Percentiles rank a stretch among this genome's conserved stretches.
Evolutionary conservation across 805 yeast species (phyloP).

Genomic region (Cyberlindnera suaveolens): DNA sequence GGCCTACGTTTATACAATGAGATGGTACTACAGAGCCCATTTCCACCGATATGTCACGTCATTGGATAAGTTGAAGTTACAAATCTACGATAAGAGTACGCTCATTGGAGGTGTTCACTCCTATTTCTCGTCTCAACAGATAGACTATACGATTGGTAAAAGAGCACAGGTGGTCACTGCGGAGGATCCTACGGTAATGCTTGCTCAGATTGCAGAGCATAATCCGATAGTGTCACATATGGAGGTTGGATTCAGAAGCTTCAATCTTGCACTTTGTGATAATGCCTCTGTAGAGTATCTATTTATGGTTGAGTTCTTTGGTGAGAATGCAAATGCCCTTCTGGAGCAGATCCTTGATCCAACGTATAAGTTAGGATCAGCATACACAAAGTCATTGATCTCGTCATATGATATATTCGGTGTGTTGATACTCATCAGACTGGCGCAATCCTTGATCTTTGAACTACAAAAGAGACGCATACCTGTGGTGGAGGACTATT

Average conservation of each 20-base stretch:
- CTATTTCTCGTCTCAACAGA: constrained; percentile 10
- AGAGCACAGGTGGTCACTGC: constrained; percentile 52
- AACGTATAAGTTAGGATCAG: constrained; percentile 43
- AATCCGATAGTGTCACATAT: constrained; percentile 59
- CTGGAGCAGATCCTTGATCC: constrained; percentile 47
- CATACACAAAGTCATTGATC: constrained; percentile 37
- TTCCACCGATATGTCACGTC: constrained; percentile 74
- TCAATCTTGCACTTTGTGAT: constrained; percentile 67
- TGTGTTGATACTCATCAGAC: constrained; percentile 63
- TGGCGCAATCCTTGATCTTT: constrained; percentile 58
- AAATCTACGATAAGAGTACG: constrained; percentile 43
- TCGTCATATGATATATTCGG: constrained; percentile 69
- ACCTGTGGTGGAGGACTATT: constrained; percentile 66
- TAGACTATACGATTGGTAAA: constrained; percentile 30
- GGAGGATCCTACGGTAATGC: constrained; percentile 58
- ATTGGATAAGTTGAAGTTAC: constrained; percentile 54
- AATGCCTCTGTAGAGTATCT: constrained; percentile 72
- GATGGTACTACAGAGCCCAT: constrained; percentile 83
- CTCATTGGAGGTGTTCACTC: constrained; percentile 41
- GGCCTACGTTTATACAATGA: constrained; percentile 85
- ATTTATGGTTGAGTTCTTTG: constrained; percentile 68
- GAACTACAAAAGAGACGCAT: constrained; percentile 64
- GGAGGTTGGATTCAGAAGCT: constrained; percentile 68
- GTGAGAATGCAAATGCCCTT: constrained; percentile 38
- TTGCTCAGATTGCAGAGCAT: constrained; percentile 81